Base-by-base conservation (phyloP, 2,329 filamentous ascomycete genomes). In the Colletotrichum gigasporum region DNA sequence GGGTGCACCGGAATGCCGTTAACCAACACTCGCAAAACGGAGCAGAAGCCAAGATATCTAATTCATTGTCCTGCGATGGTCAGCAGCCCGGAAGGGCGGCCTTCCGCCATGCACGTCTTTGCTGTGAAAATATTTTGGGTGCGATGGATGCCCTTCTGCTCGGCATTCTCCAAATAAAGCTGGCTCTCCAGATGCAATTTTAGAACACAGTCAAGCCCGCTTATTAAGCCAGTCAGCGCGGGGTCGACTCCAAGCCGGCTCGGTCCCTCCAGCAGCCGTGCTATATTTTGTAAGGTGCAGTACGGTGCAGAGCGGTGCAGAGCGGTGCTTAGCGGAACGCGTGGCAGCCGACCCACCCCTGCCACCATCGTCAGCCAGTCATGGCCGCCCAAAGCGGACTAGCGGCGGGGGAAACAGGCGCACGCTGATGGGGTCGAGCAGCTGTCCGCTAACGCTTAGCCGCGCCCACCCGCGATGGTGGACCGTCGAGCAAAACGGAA, bases 211-310 rank as follows among this genome's bases (percentile, higher is more conserved):
- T n/a, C n/a, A n/a, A 63, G 50, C 22, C 62, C 50, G 62, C 58
- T 63, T 52, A 39, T 56, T 57, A 51, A 63, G 50, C 62, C 58
- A 63, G 62, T 63, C 30, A 65, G 62, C 57, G 37, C 20, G 44
- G 20, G 35, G 22, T 26, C 35, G 42, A 30, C 16, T 45, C 41
- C 16, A 16, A 18, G 42, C 39, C 26, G 45, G 35, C 45, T 63
- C 52, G 58, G 63, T 37, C 20, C 30, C 30, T 18, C 24, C 35
- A 51, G 50, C 30, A 41, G 51, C 63, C 63, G 63, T 65, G 51
- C 63, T 63, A 63, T 65, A 53, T 39, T 52, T 52, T 34, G 34
- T 26, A 37, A 18, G 20, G 20, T 28, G 41, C n/a, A n/a, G 12
- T n/a, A n/a, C n/a, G n/a, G n/a, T n/a, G n/a, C n/a, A n/a, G n/a